Percentiles rank a stretch among this genome's conserved stretches.
Conservation (phyloP, 305 asterid species). For the Fraxinus sp. region DNA sequence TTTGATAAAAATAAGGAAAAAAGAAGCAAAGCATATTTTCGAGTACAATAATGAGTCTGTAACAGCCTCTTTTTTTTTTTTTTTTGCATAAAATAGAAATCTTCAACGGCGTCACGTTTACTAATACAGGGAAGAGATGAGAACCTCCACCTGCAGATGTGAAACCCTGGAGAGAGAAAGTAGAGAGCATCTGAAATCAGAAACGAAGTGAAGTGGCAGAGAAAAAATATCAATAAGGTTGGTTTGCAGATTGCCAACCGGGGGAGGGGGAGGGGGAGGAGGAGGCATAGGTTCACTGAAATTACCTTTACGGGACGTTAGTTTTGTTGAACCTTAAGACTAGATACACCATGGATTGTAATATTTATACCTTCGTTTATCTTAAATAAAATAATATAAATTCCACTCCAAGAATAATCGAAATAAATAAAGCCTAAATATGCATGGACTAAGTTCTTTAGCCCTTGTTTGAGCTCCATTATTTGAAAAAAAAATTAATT, state of each 20-base stretch:
- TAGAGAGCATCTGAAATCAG: not conserved
- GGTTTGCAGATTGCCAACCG: no score
- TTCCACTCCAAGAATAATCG: not conserved
- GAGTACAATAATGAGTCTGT: constrained; percentile 38
- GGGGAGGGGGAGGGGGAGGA: no score
- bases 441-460: not conserved
- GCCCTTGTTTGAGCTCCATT: no score
- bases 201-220: not conserved
- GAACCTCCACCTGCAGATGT: constrained; percentile 21
- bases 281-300: no score
- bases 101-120: no score
- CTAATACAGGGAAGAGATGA: constrained; percentile 22
- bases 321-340: not conserved
- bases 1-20: not conserved
- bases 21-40: constrained; percentile 33
- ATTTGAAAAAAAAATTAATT: no score
- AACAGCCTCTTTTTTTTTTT: not conserved
- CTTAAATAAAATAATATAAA: no score
- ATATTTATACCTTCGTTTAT: no score
- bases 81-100: not conserved
- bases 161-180: constrained; percentile 41
- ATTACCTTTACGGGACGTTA: no score
- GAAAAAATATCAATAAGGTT: not conserved
- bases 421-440: not conserved
- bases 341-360: not conserved